Evolutionary conservation across 768 basidiomycete genomes (phyloP).

Genomic region (Cyclocybe aegerita): DNA sequence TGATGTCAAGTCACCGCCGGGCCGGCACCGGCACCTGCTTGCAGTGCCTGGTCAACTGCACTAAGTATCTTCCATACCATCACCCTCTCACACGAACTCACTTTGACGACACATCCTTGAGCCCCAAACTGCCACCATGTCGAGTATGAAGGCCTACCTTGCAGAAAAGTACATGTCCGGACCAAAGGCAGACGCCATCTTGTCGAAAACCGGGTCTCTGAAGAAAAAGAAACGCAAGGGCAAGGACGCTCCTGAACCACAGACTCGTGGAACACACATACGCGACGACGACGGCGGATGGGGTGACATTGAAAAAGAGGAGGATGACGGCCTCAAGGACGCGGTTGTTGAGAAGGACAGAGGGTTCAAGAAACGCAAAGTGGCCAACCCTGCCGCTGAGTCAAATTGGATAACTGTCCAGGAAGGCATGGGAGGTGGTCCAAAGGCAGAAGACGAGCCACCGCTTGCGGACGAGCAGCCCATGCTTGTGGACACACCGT

Average conservation of each 20-base stretch:
- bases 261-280: slow-evolving; percentile 33
- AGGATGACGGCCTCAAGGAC: slow-evolving; percentile 58
- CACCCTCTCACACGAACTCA: no score
- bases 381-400: slow-evolving; percentile 34
- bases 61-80: no score
- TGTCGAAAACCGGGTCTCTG: slow-evolving; percentile 58
- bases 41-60: no score
- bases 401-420: slow-evolving; percentile 72
- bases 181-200: slow-evolving; percentile 92
- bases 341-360: slow-evolving; percentile 74
- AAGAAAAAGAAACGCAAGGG: slow-evolving; percentile 82
- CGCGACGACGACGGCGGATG: slow-evolving; percentile 76
- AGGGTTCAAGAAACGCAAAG: slow-evolving; percentile 73
- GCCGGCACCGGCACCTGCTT: no score
- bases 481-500: slow-evolving; percentile 51
- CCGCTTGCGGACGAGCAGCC: slow-evolving; percentile 69
- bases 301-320: slow-evolving; percentile 44
- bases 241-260: slow-evolving; percentile 19
- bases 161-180: slow-evolving; percentile 96
- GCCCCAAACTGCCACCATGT: slow-evolving; percentile 27
- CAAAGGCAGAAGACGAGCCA: slow-evolving; percentile 44
- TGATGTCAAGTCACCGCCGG: no score
- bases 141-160: slow-evolving; percentile 76
- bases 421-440: slow-evolving; percentile 35
- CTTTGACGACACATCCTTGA: no score